These are phyloP conservation scores for Beauveria caledonica DNA, from an alignment of 2,329 filamentous ascomycete species.

Conservation along the genomic window DNA sequence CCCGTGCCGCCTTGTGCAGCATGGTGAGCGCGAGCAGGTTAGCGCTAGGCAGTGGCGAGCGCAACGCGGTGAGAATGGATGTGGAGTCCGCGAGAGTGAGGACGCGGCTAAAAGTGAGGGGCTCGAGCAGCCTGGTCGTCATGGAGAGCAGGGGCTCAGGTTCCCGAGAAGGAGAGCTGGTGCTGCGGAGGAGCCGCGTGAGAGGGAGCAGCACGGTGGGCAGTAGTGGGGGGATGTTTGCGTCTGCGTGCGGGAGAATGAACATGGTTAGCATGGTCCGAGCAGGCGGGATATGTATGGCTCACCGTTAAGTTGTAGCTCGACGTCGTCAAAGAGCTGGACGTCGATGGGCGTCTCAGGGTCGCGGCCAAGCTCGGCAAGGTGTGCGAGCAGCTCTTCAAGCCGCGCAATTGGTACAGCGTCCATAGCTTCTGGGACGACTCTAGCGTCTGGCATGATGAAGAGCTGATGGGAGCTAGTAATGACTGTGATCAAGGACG, in stretches of 20 bases:
- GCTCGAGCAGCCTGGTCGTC: constrained; percentile 46
- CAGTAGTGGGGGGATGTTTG: constrained; percentile 44
- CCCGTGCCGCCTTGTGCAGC: constrained; percentile 44
- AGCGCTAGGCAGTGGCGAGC: constrained; percentile 45
- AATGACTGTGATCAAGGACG: not conserved
- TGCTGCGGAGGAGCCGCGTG: constrained; percentile 42
- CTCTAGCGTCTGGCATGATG: constrained; percentile 13
- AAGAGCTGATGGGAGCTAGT: not conserved
- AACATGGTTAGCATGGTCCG: not conserved
- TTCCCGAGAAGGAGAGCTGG: constrained; percentile 40
- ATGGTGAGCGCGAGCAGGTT: constrained; percentile 51
- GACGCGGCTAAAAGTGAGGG: constrained; percentile 42
- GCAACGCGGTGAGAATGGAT: constrained; percentile 43
- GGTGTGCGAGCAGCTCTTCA: constrained; percentile 45
- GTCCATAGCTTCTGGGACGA: constrained; percentile 33
- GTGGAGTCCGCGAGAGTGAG: constrained; percentile 44
- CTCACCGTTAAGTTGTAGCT: constrained; percentile 48
- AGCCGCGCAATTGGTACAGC: constrained; percentile 42
- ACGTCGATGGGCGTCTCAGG: constrained; percentile 34
- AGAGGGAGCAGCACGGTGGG: constrained; percentile 46
- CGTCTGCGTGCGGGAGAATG: constrained; percentile 26
- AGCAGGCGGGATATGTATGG: not conserved
- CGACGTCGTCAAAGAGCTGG: constrained; percentile 50
- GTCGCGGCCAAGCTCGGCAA: constrained; percentile 40
- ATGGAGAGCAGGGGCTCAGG: constrained; percentile 43